Conservation (phyloP, 257 asterid species). For the Solanum bulbocastanum region DNA sequence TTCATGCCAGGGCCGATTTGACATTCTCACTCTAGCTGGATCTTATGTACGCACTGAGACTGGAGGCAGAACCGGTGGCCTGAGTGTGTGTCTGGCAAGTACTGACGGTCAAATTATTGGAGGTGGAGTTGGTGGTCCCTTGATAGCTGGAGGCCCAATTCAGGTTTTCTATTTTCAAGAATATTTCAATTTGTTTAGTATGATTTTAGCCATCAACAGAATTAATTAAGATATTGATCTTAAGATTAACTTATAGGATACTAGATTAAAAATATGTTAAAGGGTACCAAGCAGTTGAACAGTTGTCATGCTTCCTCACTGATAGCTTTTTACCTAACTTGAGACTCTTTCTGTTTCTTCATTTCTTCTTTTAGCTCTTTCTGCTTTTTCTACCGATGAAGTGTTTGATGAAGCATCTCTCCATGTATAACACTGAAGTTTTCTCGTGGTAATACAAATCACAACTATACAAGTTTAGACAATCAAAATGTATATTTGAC, state of each 20-base stretch:
- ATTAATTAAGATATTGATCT: neutral
- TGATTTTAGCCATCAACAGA: neutral
- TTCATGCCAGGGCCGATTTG: slow-evolving; percentile 42
- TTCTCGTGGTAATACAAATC: neutral
- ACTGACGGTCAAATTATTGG: slow-evolving; percentile 60
- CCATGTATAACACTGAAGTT: neutral
- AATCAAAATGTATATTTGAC: neutral
- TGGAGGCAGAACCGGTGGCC: slow-evolving; percentile 52
- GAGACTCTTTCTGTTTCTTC: neutral
- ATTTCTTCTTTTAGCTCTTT: neutral
- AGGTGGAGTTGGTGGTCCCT: slow-evolving; percentile 63
- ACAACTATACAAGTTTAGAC: neutral
- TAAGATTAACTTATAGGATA: neutral
- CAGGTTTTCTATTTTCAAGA: slow-evolving; percentile 22
- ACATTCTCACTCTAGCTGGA: slow-evolving; percentile 50
- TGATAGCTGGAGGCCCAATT: slow-evolving; percentile 51
- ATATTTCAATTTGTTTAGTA: neutral
- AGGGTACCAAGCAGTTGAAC: neutral
- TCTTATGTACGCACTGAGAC: slow-evolving; percentile 41
- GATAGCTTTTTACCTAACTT: neutral
- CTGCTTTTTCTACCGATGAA: neutral
- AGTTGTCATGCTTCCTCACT: neutral
- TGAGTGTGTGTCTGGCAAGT: slow-evolving; percentile 46
- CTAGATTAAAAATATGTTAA: neutral
- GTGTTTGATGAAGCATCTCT: neutral